Conservation (phyloP, 805 yeast species). For the Cyberlindnera maclurae region DNA sequence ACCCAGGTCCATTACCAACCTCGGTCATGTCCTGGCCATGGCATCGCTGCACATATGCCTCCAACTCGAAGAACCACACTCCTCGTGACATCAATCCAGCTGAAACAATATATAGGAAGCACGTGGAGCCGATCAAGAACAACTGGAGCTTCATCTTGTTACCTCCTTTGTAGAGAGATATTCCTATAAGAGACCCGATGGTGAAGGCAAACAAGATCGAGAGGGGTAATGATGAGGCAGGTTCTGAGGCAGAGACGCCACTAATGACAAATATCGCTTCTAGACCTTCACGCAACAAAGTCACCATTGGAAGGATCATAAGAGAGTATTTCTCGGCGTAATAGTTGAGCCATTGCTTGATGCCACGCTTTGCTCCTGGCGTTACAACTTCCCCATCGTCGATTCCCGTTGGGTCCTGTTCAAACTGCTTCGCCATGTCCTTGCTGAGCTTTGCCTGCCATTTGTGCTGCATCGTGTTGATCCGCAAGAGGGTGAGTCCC, state of each 20-base stretch:
- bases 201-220: constrained; percentile 55
- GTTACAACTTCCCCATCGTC: constrained; percentile 5
- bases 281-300: constrained; percentile 83
- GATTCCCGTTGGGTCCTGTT: constrained; percentile 10
- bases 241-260: constrained; percentile 76
- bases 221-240: constrained; percentile 55
- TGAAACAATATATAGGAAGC: constrained; percentile 77
- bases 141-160: constrained; percentile 68
- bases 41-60: constrained; percentile 63
- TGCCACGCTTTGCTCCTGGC: constrained; percentile 4
- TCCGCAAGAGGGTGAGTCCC: constrained; percentile 79
- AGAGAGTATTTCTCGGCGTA: constrained; percentile 52
- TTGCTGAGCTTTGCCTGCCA: constrained; percentile 68
- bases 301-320: constrained; percentile 73
- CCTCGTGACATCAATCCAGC: constrained; percentile 87
- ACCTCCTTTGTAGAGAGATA: constrained; percentile 68
- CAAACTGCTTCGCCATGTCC: constrained; percentile 41
- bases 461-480: constrained; percentile 76
- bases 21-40: constrained; percentile 81
- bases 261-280: constrained; percentile 91
- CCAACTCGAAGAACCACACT: constrained; percentile 84
- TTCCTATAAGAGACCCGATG: constrained; percentile 60
- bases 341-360: constrained; percentile 8
- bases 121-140: constrained; percentile 69
- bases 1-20: constrained; percentile 89